Conservation (phyloP, 805 yeast genomes). For the Starmerella bacillaris region DNA sequence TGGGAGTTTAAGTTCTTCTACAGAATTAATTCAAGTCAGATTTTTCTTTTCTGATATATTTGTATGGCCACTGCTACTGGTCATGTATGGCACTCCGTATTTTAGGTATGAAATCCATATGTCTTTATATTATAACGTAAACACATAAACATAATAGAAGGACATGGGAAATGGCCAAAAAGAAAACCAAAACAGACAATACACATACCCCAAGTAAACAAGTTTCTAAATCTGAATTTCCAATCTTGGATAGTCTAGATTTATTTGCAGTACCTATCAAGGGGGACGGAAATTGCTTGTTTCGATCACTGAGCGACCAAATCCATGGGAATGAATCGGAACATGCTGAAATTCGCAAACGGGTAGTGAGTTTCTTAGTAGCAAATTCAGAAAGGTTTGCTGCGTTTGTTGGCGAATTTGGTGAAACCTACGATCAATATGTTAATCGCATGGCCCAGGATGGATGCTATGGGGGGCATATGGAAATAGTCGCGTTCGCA, state of each 20-base stretch:
- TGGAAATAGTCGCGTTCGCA: slow-evolving; percentile 28
- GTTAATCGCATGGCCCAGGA: slow-evolving; percentile 23
- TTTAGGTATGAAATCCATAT: no score
- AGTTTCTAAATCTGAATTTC: slow-evolving; percentile 20
- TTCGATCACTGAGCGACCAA: slow-evolving; percentile 27
- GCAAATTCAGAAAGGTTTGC: slow-evolving; percentile 20
- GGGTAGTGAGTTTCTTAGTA: slow-evolving; percentile 22
- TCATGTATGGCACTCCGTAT: no score
- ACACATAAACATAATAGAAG: no score
- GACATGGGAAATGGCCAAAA: background rate
- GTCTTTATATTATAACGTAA: no score
- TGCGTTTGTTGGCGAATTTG: slow-evolving; percentile 22
- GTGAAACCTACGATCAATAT: slow-evolving; percentile 24
- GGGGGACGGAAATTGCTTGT: slow-evolving; percentile 30
- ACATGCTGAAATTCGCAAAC: slow-evolving; percentile 19
- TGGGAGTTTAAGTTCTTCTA: no score
- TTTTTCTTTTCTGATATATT: no score
- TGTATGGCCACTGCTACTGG: no score
- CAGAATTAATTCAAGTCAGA: no score
- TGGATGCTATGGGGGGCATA: slow-evolving; percentile 28
- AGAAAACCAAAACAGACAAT: background rate
- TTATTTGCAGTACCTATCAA: slow-evolving; percentile 24
- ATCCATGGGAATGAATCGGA: slow-evolving; percentile 23
- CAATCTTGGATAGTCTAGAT: slow-evolving; percentile 21
- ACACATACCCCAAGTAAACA: background rate